phyloP scores from a whole-genome alignment of 768 basidiomycete genomes.

The Hemileccinum rubropunctum region DNA sequence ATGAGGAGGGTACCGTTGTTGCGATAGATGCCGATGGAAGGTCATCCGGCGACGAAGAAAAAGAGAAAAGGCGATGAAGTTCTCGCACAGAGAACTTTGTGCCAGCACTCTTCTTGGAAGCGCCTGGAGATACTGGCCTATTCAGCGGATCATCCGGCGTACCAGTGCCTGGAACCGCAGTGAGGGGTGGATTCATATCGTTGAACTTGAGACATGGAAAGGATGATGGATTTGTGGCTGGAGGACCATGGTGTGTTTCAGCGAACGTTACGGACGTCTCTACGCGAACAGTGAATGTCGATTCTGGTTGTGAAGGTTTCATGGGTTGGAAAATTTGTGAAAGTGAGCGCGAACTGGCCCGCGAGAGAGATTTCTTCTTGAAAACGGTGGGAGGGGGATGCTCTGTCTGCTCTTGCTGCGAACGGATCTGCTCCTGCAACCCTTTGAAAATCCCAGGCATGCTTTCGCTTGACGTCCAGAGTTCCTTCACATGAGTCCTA shows the following conservation, averaged over 20 bases:
- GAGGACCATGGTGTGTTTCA: slow-evolving; percentile 9
- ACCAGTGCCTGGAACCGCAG: slow-evolving; percentile 9
- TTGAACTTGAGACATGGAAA: slow-evolving; percentile 9
- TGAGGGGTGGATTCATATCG: slow-evolving; percentile 26
- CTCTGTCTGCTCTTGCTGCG: slow-evolving; percentile 13
- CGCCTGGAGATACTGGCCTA: slow-evolving; percentile 35
- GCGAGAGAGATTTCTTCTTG: slow-evolving; percentile 28
- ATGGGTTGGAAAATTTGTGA: slow-evolving; percentile 24
- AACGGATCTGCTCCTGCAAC: slow-evolving; percentile 21
- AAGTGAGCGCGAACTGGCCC: slow-evolving; percentile 31
- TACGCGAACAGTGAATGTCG: slow-evolving; percentile 21
- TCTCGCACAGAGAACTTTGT: slow-evolving; percentile 37
- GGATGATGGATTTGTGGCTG: slow-evolving; percentile 8
- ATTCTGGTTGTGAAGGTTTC: slow-evolving; percentile 30
- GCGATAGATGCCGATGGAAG: slow-evolving; percentile 2
- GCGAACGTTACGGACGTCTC: slow-evolving; percentile 21
- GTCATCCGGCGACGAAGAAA: slow-evolving; percentile 21
- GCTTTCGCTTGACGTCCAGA: slow-evolving; percentile 30
- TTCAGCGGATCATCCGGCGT: slow-evolving; percentile 8
- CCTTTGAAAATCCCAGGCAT: slow-evolving; percentile 27
- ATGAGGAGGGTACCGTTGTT: not conserved
- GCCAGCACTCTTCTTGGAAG: slow-evolving; percentile 27
- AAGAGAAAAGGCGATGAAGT: slow-evolving; percentile 33
- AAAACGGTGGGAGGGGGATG: slow-evolving; percentile 11
- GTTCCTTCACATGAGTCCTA: slow-evolving; percentile 41